phyloP scores from a whole-genome alignment of 176 grass and related monocot genomes.

The Triticum timopheevii region DNA sequence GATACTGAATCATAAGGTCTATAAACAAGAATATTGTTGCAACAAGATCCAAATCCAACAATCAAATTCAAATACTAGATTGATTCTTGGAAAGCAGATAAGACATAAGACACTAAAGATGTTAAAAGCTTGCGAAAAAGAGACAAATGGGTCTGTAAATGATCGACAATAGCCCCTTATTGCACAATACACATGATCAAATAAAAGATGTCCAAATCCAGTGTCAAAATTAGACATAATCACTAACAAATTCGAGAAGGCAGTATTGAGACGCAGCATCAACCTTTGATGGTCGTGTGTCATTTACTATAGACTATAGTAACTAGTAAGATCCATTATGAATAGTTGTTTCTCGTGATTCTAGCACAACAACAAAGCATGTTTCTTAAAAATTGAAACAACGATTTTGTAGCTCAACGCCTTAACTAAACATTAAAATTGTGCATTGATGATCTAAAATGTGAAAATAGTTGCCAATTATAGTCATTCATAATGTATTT shows the following conservation, averaged over 20 bases:
- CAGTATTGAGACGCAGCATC: not conserved
- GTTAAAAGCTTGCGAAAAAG: not conserved
- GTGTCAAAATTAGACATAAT: constrained; percentile 8
- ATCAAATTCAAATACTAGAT: not conserved
- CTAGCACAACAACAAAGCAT: not conserved
- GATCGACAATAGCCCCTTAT: constrained; percentile 4
- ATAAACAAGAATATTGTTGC: not conserved
- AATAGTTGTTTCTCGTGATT: not conserved
- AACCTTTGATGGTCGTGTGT: not conserved
- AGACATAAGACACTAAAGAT: not conserved
- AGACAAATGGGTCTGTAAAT: not conserved
- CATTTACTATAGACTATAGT: not conserved
- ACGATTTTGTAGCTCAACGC: not conserved
- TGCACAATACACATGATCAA: not conserved
- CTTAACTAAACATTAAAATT: not conserved
- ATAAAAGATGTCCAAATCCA: constrained; percentile 3
- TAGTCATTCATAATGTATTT: not conserved
- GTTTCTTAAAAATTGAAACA: not conserved
- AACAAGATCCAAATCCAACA: not conserved
- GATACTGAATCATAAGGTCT: constrained; percentile 20
- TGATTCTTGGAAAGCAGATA: not conserved
- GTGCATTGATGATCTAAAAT: not conserved
- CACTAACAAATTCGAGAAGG: constrained; percentile 20
- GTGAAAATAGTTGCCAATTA: not conserved
- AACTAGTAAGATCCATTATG: not conserved